Evolutionary conservation across 169 alveolate species (phyloP).

Genomic region (Plasmodium coatneyi): DNA sequence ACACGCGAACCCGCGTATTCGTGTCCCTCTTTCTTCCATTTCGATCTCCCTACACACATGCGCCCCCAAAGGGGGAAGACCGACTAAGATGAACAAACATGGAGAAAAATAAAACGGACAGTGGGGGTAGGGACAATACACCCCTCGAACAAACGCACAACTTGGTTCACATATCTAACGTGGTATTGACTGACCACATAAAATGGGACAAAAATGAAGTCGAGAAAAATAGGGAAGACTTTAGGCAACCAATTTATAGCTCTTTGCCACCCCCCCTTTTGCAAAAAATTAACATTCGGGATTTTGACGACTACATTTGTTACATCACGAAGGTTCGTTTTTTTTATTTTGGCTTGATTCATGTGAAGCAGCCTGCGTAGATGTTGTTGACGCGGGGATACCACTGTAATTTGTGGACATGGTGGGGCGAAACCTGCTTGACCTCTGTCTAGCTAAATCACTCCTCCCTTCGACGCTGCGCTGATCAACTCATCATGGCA

Average conservation of each 20-base stretch:
- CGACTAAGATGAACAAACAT: background rate
- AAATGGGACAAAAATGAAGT: background rate
- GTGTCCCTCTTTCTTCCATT: no score
- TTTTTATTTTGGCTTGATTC: no score
- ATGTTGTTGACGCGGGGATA: background rate
- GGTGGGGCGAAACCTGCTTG: background rate
- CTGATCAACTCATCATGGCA: background rate
- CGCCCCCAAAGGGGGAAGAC: background rate
- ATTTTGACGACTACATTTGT: constrained; percentile 1
- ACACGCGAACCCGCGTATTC: background rate
- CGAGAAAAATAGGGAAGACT: background rate
- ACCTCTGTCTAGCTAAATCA: background rate
- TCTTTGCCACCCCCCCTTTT: background rate
- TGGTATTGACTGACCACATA: constrained; percentile 1
- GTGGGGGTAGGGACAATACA: background rate
- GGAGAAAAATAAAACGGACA: background rate
- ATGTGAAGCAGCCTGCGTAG: background rate
- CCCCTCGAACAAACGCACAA: background rate
- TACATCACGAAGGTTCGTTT: constrained; percentile 24
- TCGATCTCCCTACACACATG: background rate
- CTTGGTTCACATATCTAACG: constrained; percentile 18
- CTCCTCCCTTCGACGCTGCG: background rate
- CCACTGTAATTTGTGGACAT: background rate
- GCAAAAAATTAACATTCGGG: constrained; percentile 18
- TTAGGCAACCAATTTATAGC: background rate